These are phyloP conservation scores for Trichoderma asperelloides DNA, from an alignment of 495 filamentous ascomycete species.

Conservation along the genomic window DNA sequence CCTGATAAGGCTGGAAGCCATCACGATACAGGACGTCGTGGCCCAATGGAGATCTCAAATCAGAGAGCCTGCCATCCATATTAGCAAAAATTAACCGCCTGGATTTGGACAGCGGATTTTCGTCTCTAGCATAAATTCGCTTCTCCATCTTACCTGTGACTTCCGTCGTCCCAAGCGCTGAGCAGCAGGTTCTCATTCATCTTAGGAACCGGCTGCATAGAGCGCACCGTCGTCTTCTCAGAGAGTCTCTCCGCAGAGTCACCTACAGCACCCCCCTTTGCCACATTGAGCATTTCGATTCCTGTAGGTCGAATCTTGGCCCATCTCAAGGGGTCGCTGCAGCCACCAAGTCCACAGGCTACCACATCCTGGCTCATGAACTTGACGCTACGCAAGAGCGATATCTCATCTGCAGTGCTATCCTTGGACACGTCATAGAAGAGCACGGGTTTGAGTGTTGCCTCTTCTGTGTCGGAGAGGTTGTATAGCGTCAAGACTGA, in stretches of 20 bases:
- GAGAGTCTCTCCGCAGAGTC: neutral
- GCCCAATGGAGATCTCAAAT: conserved; percentile 29
- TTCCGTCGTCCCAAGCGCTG: conserved; percentile 40
- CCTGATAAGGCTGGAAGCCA: conserved; percentile 30
- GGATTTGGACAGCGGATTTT: neutral
- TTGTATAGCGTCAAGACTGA: conserved; percentile 4
- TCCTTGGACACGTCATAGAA: conserved; percentile 15
- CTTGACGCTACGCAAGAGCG: conserved; percentile 22
- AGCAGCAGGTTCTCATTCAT: conserved; percentile 30
- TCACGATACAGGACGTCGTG: conserved; percentile 35
- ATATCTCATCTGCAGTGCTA: neutral
- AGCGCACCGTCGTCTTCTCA: conserved; percentile 19
- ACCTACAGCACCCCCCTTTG: conserved; percentile 5
- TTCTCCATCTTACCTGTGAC: conserved; percentile 18
- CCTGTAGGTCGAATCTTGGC: conserved; percentile 30
- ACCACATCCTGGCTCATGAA: conserved; percentile 30
- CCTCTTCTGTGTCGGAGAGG: neutral
- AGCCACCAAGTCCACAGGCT: conserved; percentile 27
- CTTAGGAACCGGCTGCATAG: conserved; percentile 29
- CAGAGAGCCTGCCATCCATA: conserved; percentile 26
- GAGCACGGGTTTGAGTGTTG: conserved; percentile 10
- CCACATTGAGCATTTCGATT: conserved; percentile 18
- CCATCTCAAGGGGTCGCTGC: conserved; percentile 28
- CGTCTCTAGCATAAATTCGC: neutral
- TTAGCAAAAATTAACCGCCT: neutral